These are phyloP conservation scores for Helminthosporium solani DNA, from an alignment of 2,329 filamentous ascomycete species.

Conservation along the genomic window DNA sequence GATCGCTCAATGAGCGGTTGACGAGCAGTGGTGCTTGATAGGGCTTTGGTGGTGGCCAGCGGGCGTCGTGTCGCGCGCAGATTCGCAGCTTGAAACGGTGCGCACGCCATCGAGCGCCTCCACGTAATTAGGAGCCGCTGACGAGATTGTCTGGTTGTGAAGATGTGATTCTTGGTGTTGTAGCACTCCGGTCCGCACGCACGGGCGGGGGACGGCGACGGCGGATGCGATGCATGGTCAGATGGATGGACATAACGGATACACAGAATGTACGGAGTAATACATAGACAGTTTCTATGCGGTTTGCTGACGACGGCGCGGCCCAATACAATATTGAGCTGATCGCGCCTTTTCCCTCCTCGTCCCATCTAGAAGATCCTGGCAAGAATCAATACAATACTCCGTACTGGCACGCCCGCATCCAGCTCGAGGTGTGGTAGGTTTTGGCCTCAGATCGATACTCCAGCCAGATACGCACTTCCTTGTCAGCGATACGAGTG, in stretches of 20 bases:
- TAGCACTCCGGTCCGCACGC: not conserved
- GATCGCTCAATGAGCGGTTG: constrained; percentile 2
- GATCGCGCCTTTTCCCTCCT: not conserved
- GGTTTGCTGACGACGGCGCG: not conserved
- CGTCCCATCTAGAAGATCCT: too few relatives aligned
- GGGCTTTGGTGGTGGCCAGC: not conserved
- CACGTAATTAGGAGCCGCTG: not conserved
- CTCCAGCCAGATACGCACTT: not conserved
- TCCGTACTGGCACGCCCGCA: not conserved
- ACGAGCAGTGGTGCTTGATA: constrained; percentile 1
- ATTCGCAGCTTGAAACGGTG: not conserved
- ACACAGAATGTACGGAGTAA: too few relatives aligned
- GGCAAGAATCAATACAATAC: not conserved
- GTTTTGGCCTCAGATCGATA: not conserved
- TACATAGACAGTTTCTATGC: too few relatives aligned
- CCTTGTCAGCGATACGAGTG: not conserved
- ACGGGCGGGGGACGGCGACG: not conserved
- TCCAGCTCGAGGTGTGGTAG: not conserved
- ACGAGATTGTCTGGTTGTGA: not conserved
- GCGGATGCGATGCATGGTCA: not conserved
- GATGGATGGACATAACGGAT: too few relatives aligned
- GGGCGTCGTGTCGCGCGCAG: not conserved
- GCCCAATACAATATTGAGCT: not conserved
- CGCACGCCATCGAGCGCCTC: not conserved
- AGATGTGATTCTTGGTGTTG: not conserved